Conservation (phyloP, 2,329 filamentous ascomycete genomes). For the Aspergillus awamori region DNA sequence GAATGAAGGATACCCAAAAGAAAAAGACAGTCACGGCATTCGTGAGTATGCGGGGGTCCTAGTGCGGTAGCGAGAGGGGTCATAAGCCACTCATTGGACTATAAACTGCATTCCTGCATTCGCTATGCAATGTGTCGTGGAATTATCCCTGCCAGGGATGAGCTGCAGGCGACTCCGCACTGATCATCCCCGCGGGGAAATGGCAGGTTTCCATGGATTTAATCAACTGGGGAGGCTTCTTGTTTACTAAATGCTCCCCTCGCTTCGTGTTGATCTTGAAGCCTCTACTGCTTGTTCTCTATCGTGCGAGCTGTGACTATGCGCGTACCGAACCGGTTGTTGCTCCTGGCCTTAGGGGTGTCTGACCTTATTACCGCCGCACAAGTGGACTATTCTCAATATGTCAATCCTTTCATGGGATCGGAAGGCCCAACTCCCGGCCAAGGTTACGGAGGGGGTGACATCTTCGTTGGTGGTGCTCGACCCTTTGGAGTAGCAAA, state of each 20-base stretch:
- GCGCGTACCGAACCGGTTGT: background rate
- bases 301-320: conserved; percentile 7
- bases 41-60: no score
- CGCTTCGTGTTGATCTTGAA: background rate
- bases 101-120: background rate
- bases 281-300: no score
- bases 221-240: background rate
- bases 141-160: conserved; percentile 5
- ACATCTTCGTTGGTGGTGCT: conserved; percentile 50
- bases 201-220: background rate
- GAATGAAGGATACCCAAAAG: no score
- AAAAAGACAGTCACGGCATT: no score
- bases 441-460: conserved; percentile 43
- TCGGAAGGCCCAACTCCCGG: conserved; percentile 50
- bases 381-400: conserved; percentile 34
- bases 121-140: background rate
- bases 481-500: conserved; percentile 50
- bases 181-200: conserved; percentile 4
- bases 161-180: conserved; percentile 3
- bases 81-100: background rate
- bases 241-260: background rate
- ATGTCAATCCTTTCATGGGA: conserved; percentile 53
- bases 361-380: background rate
- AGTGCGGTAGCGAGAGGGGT: no score
- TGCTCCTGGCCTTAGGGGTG: conserved; percentile 7